Percentiles rank a stretch among this genome's conserved stretches.
Conservation (phyloP, 1,139 yeast species). For the Pichia sp. region DNA sequence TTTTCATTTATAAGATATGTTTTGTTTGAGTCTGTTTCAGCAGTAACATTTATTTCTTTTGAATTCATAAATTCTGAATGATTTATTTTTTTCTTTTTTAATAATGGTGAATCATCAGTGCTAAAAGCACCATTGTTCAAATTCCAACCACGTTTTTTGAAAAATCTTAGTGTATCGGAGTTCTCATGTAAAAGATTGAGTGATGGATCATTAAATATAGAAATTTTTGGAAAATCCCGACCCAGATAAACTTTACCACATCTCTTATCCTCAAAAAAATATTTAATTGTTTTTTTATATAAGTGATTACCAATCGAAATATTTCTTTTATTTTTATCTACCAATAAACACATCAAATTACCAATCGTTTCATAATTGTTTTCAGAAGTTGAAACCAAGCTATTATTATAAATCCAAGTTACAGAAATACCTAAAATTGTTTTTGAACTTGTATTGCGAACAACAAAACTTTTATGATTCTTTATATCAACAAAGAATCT, state of each 20-base stretch:
- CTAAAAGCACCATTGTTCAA: constrained; percentile 4
- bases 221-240: constrained; percentile 38
- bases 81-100: no score
- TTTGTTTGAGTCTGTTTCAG: no score
- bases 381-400: constrained; percentile 9
- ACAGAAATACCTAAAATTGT: constrained; percentile 51
- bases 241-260: constrained; percentile 44
- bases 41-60: no score
- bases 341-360: constrained; percentile 43
- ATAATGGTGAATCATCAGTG: no score
- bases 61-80: no score
- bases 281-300: constrained; percentile 50
- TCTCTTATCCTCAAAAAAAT: constrained; percentile 40
- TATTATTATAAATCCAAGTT: constrained; percentile 42
- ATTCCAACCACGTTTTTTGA: constrained; percentile 34
- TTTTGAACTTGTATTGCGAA: constrained; percentile 55
- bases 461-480: constrained; percentile 49
- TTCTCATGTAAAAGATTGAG: constrained; percentile 10
- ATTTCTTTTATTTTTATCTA: constrained; percentile 49
- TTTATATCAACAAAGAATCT: constrained; percentile 8
- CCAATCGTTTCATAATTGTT: constrained; percentile 33
- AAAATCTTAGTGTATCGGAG: constrained; percentile 4
- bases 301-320: constrained; percentile 56
- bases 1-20: no score
- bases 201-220: constrained; percentile 39